phyloP scores from a whole-genome alignment of 2,329 filamentous ascomycete genomes.

The Pseudopithomyces maydicus region DNA sequence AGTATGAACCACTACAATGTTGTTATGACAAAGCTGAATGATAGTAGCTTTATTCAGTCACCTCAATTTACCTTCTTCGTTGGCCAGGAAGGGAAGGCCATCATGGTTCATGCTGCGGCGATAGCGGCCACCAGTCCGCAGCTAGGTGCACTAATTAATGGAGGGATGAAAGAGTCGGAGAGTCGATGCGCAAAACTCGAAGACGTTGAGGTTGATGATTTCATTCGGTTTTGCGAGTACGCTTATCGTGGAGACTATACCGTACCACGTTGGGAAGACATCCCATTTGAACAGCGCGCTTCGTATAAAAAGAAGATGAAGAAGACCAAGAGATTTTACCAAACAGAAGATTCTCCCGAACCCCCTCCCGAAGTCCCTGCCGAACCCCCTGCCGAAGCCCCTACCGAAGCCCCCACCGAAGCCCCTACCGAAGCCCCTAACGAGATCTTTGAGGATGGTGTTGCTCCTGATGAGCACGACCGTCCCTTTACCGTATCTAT shows the following conservation, averaged over 20 bases:
- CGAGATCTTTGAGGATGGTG: too few relatives aligned
- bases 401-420: too few relatives aligned
- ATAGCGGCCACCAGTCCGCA: constrained; percentile 21
- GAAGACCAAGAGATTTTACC: not conserved
- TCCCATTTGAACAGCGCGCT: constrained; percentile 1
- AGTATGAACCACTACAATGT: constrained; percentile 8
- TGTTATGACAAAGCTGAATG: constrained; percentile 17
- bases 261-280: constrained; percentile 17
- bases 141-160: constrained; percentile 25
- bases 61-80: constrained; percentile 29
- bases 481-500: constrained; percentile 9
- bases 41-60: constrained; percentile 24
- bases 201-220: constrained; percentile 26
- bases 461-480: constrained; percentile 10
- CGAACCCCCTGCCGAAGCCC: too few relatives aligned
- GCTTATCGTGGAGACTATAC: constrained; percentile 30
- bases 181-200: constrained; percentile 14
- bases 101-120: constrained; percentile 27
- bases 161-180: constrained; percentile 22
- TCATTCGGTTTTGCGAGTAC: constrained; percentile 28
- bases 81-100: constrained; percentile 20
- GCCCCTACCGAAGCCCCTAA: too few relatives aligned
- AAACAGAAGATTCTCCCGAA: too few relatives aligned
- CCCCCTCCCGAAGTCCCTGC: too few relatives aligned
- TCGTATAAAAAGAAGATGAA: constrained; percentile 1